Evolutionary conservation across 805 yeast genomes (phyloP).

Genomic region (Debaryomyces maramus): DNA sequence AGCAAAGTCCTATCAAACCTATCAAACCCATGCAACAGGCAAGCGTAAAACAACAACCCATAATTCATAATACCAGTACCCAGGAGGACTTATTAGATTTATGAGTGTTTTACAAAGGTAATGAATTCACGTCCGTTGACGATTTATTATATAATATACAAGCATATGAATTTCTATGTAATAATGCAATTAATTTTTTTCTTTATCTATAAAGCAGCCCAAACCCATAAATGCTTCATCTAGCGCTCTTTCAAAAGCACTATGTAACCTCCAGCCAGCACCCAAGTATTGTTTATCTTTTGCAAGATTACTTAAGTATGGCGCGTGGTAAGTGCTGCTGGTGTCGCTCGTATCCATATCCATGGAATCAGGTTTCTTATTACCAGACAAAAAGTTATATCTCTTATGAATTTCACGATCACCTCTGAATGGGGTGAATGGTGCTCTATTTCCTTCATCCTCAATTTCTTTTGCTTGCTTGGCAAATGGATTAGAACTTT

Average conservation of each 20-base stretch:
- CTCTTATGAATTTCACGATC: constrained; percentile 63
- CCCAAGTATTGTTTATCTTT: constrained; percentile 71
- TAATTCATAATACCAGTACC: too few species aligned
- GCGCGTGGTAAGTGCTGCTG: constrained; percentile 42
- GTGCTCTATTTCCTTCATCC: constrained; percentile 34
- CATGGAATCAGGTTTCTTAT: constrained; percentile 22
- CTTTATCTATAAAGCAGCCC: constrained; percentile 68
- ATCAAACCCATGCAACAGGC: too few species aligned
- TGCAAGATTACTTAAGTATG: constrained; percentile 49
- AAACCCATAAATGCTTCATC: constrained; percentile 90
- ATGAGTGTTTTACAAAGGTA: too few species aligned
- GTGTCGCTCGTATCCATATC: constrained; percentile 19
- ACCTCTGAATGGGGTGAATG: constrained; percentile 94
- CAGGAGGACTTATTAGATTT: too few species aligned
- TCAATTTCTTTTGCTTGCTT: constrained; percentile 23
- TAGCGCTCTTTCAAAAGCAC: constrained; percentile 71
- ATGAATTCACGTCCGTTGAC: too few species aligned
- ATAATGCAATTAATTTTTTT: constrained; percentile 18
- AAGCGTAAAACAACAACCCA: too few species aligned
- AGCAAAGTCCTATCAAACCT: not conserved
- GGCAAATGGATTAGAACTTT: constrained; percentile 27
- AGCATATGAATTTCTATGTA: not conserved
- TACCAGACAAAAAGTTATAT: constrained; percentile 45
- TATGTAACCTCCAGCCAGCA: constrained; percentile 76
- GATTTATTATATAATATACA: constrained; percentile 8